Base-by-base conservation (phyloP, 441 rosid species). In the Raphanus hybrid region DNA sequence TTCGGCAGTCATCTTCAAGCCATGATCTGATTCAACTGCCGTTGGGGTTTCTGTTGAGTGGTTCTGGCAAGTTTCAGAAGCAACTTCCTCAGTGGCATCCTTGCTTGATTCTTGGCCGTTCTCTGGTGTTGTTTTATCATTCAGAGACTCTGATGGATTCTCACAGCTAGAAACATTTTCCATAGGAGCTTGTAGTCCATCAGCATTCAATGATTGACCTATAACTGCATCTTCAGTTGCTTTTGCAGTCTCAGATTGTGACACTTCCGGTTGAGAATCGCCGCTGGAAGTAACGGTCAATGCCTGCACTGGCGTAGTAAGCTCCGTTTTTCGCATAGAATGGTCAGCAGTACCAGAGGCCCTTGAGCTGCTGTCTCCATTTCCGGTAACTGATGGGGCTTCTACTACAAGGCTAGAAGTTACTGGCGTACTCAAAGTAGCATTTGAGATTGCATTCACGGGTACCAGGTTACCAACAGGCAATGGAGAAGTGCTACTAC, bases 191-290 rank as follows among this genome's bases (percentile, higher is more conserved):
- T 52, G 20, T 35, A 12, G 34, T 76, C 55, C 75, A 62, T 41
- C 16, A 15, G 60, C 52, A 37, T 66, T 54, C 12, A 63, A 11
- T 4, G 64, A 70, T 69, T 63, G 14, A 37, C 70, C 75, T 54
- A 54, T 10, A 26, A 23, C 69, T 67, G 16, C 69, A 78, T 50
- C 77, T 50, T 83, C 88, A 69, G 71, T 62, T 60, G 70, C 79
- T 82, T 82, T 81, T 20, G 78, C 69, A 77, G 75, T 72, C 78
- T 80, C 88, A 26, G 70, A 78, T 78, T 70, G 81, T 75, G 85
- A 82, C 63, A 70, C 72, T 61, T 79, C 62, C 71, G 74, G 81
- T 32, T 63, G 61, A 55, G 69, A 64, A 64, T 78, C 83, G 73
- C 72, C 58, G 20, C 45, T 76, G 4, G 64, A 64, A 74, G 80